Evolutionary conservation across 176 grass and related monocot genomes (phyloP).

Genomic region (Avena eriantha): DNA sequence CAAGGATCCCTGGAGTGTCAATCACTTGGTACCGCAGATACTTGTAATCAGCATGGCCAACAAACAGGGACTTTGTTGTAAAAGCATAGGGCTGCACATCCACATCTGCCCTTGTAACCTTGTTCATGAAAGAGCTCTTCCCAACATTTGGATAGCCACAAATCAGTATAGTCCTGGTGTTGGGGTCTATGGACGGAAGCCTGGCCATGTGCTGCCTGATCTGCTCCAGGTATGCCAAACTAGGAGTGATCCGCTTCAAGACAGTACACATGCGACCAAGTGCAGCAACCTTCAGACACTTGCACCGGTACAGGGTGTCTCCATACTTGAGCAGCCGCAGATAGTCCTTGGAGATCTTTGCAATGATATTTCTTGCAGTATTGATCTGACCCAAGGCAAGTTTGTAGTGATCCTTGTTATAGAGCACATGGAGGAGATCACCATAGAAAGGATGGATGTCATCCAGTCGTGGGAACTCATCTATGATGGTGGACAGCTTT

Average conservation of each 20-base stretch:
- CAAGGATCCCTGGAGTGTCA: constrained; percentile 88
- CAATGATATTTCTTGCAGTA: constrained; percentile 72
- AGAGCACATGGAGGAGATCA: constrained; percentile 78
- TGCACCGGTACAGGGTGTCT: constrained; percentile 70
- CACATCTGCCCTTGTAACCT: constrained; percentile 80
- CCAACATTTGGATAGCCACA: constrained; percentile 69
- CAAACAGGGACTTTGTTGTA: constrained; percentile 60
- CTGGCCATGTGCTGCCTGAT: constrained; percentile 75
- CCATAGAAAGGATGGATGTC: constrained; percentile 76
- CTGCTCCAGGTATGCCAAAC: constrained; percentile 84
- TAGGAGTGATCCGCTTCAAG: constrained; percentile 69
- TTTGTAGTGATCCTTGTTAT: constrained; percentile 91
- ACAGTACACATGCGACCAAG: constrained; percentile 76
- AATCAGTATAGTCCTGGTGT: constrained; percentile 66
- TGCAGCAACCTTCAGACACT: constrained; percentile 73
- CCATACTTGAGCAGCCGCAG: constrained; percentile 77
- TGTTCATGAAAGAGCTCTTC: constrained; percentile 78
- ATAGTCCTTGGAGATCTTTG: constrained; percentile 77
- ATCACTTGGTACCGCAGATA: constrained; percentile 84
- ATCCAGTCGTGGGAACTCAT: constrained; percentile 73
- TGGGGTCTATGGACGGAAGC: constrained; percentile 78
- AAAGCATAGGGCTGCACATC: constrained; percentile 75
- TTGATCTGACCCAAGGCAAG: constrained; percentile 84
- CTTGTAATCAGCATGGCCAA: constrained; percentile 89
- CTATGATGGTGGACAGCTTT: constrained; percentile 71